Conservation (phyloP, 1,284 basidiomycete species). For the Naganishia sp. region DNA sequence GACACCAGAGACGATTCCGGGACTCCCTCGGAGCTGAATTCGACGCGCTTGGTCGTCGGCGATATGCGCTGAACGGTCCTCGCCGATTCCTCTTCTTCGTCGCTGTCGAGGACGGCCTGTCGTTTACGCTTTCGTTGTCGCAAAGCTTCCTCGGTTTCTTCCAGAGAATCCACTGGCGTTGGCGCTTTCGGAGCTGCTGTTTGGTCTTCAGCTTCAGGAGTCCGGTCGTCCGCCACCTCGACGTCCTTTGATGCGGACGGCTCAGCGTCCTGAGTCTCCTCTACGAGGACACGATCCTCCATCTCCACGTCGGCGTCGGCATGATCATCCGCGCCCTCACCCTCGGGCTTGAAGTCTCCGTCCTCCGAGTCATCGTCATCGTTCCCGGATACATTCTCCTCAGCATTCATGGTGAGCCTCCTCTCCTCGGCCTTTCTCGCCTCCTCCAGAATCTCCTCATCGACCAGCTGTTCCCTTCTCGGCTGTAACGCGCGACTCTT, state of each 20-base stretch:
- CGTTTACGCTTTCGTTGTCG: slow-evolving; percentile 23
- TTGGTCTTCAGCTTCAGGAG: slow-evolving; percentile 1
- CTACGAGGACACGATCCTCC: slow-evolving; percentile 8
- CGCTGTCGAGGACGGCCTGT: slow-evolving; percentile 14
- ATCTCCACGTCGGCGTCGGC: slow-evolving; percentile 8
- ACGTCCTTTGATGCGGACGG: background rate
- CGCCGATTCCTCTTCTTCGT: slow-evolving; percentile 8
- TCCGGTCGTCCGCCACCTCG: slow-evolving; percentile 4
- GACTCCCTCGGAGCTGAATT: slow-evolving; percentile 14
- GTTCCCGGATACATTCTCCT: background rate
- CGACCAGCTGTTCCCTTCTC: slow-evolving; percentile 12
- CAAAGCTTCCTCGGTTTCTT: slow-evolving; percentile 16
- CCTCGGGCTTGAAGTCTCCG: slow-evolving; percentile 14
- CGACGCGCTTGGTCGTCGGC: slow-evolving; percentile 7
- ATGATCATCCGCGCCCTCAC: background rate
- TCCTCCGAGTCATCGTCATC: slow-evolving; percentile 25
- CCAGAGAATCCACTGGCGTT: slow-evolving; percentile 10
- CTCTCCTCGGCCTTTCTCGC: slow-evolving; percentile 15
- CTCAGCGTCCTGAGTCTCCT: slow-evolving; percentile 7
- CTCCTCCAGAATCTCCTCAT: slow-evolving; percentile 12
- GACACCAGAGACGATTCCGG: slow-evolving; percentile 19
- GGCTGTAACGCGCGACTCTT: slow-evolving; percentile 25
- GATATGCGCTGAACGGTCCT: background rate
- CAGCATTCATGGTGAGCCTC: slow-evolving; percentile 1
- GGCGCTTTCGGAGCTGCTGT: background rate